Conservation (phyloP, 1,139 yeast genomes). For the Debaryomycetaceae sp. region DNA sequence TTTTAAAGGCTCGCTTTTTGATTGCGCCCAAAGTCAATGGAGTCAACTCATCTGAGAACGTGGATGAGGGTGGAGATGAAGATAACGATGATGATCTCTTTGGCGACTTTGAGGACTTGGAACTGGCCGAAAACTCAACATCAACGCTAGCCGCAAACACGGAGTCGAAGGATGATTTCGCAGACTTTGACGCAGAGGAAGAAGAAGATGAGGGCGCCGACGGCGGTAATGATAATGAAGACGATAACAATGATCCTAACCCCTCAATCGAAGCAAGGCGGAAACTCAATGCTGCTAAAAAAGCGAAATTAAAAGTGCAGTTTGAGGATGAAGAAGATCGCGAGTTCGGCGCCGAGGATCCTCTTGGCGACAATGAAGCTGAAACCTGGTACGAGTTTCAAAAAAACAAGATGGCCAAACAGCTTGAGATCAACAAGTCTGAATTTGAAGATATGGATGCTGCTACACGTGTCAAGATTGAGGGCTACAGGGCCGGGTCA, state of each 20-base stretch:
- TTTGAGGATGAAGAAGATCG: slow-evolving; percentile 87
- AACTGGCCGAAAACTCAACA: slow-evolving; percentile 20
- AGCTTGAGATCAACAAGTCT: slow-evolving; percentile 82
- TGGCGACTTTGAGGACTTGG: slow-evolving; percentile 78
- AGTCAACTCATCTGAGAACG: slow-evolving; percentile 24
- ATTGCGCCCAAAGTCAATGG: slow-evolving; percentile 50
- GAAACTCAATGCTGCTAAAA: slow-evolving; percentile 74
- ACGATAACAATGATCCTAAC: slow-evolving; percentile 26
- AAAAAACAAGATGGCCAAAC: slow-evolving; percentile 94
- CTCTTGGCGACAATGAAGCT: slow-evolving; percentile 63
- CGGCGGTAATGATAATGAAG: slow-evolving; percentile 19
- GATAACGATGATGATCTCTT: slow-evolving; percentile 45
- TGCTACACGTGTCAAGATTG: slow-evolving; percentile 67
- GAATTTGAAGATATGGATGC: slow-evolving; percentile 66
- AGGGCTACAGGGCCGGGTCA: slow-evolving; percentile 89
- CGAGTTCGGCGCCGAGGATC: slow-evolving; percentile 63
- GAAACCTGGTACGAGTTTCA: slow-evolving; percentile 98
- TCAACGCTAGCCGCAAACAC: slow-evolving; percentile 14
- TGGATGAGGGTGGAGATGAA: slow-evolving; percentile 24
- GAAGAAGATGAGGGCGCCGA: slow-evolving; percentile 20
- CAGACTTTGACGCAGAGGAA: slow-evolving; percentile 47
- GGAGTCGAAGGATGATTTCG: slow-evolving; percentile 34
- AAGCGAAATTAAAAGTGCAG: slow-evolving; percentile 77
- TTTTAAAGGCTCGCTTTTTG: slow-evolving; percentile 50
- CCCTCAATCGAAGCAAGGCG: slow-evolving; percentile 60